Conservation (phyloP, 2,329 filamentous ascomycete species). For the Beauveria caledonica region DNA sequence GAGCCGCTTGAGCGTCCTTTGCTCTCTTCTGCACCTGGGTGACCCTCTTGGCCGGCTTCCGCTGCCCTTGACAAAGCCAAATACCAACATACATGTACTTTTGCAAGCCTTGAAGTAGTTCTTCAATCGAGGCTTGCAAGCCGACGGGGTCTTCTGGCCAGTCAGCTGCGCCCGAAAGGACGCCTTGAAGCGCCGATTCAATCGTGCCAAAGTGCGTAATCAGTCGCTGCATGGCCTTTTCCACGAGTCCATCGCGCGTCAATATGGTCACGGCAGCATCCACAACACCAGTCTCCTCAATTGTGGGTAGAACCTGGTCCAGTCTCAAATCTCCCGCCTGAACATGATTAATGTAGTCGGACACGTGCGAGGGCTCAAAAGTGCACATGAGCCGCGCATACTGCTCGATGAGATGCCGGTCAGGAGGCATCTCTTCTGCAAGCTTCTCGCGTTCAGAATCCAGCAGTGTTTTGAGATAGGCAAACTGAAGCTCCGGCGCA, state of each 20-base stretch:
- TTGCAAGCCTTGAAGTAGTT: slow-evolving; percentile 68
- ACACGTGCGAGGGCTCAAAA: slow-evolving; percentile 74
- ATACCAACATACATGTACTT: slow-evolving; percentile 91
- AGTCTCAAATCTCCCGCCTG: slow-evolving; percentile 72
- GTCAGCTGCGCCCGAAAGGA: slow-evolving; percentile 55
- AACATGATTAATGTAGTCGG: slow-evolving; percentile 70
- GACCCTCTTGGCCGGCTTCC: slow-evolving; percentile 46
- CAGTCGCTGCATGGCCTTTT: slow-evolving; percentile 76
- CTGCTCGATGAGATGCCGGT: slow-evolving; percentile 62
- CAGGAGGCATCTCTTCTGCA: slow-evolving; percentile 26
- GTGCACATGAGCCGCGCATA: slow-evolving; percentile 90
- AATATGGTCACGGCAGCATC: slow-evolving; percentile 90
- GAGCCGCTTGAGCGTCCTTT: slow-evolving; percentile 34
- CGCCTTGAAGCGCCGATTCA: slow-evolving; percentile 66
- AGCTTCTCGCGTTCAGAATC: slow-evolving; percentile 42
- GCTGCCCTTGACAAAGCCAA: slow-evolving; percentile 88
- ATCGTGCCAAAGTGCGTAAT: slow-evolving; percentile 73
- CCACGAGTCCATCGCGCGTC: slow-evolving; percentile 76
- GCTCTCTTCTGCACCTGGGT: slow-evolving; percentile 44
- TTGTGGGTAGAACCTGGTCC: slow-evolving; percentile 71
- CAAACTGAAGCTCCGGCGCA: slow-evolving; percentile 58
- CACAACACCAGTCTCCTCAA: slow-evolving; percentile 83
- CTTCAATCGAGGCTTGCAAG: slow-evolving; percentile 58
- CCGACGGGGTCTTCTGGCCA: slow-evolving; percentile 42
- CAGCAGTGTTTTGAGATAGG: slow-evolving; percentile 69